Percentiles rank a stretch among this genome's conserved stretches.
phyloP scores from a whole-genome alignment of 805 yeast genomes.

The Candida arabinofermentans region DNA sequence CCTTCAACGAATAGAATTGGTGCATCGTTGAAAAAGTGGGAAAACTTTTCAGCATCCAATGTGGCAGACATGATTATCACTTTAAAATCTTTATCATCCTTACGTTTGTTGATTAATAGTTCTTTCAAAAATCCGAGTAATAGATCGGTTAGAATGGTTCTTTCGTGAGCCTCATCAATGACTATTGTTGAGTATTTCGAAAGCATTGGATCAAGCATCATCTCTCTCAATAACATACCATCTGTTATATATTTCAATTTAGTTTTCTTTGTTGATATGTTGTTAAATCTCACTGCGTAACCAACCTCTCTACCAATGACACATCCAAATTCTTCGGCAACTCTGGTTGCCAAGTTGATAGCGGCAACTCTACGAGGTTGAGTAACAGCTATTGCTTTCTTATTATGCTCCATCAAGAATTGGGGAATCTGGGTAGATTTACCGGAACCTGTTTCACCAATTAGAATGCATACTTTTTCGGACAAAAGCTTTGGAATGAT shows the following conservation, averaged over 20 bases:
- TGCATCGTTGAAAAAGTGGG: slow-evolving; percentile 70
- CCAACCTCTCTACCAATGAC: slow-evolving; percentile 80
- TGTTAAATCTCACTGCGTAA: slow-evolving; percentile 88
- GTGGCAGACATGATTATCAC: slow-evolving; percentile 96
- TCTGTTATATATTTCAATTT: slow-evolving; percentile 85
- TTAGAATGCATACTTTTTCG: slow-evolving; percentile 70
- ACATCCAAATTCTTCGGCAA: slow-evolving; percentile 82
- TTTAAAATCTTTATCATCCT: slow-evolving; percentile 48
- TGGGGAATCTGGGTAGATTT: slow-evolving; percentile 97
- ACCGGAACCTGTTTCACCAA: slow-evolving; percentile 98
- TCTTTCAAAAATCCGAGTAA: slow-evolving; percentile 83
- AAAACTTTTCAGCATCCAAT: slow-evolving; percentile 83
- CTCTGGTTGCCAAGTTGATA: slow-evolving; percentile 87
- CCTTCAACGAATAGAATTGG: slow-evolving; percentile 90
- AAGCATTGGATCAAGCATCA: slow-evolving; percentile 69
- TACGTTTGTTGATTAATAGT: slow-evolving; percentile 44
- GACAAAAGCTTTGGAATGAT: slow-evolving; percentile 50
- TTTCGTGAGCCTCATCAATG: slow-evolving; percentile 96
- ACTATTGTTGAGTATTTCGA: slow-evolving; percentile 69
- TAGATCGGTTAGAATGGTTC: slow-evolving; percentile 88
- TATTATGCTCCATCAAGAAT: slow-evolving; percentile 55
- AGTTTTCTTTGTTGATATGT: slow-evolving; percentile 54
- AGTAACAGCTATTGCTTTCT: slow-evolving; percentile 76
- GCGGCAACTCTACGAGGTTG: slow-evolving; percentile 99
- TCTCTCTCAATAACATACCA: slow-evolving; percentile 93